Evolutionary conservation across 1,139 yeast species (phyloP), one percentile per base, ranked within the genome.

Genomic region (Yamadazyma sp.): DNA sequence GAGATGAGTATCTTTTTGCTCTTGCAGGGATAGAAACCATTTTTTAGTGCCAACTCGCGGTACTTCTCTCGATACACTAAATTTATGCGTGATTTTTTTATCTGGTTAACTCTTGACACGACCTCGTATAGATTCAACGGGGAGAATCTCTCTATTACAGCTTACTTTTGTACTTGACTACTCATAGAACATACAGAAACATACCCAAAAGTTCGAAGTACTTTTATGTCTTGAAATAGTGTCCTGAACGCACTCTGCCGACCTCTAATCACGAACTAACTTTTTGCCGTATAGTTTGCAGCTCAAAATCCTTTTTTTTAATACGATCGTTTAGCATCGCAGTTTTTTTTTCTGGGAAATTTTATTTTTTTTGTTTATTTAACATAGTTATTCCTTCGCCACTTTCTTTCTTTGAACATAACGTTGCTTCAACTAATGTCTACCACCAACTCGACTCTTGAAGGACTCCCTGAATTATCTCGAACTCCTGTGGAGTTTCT

Each of bases 1-100:
- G 34, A 37, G 42, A 34, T 34, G 37, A 24, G 23, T 11, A n/a
- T 10, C 12, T 20, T 20, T 20, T 20, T 20, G 5, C 22, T 20
- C 22, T 20, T 15, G 12, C 30, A 14, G 6, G 30, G 14, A 10
- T n/a, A n/a, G n/a, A n/a, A n/a, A n/a, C n/a, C n/a, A n/a, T n/a
- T 20, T 20, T 20, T 5, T 20, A 5, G 22, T 8, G 8, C 22
- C 8, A 20, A 6, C 22, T 20, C 8, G 22, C 8, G 8, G 22
- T 20, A 20, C 22, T 9, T 11, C 11, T 24, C 12, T 24, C 26
- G 26, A 24, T 7, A 11, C 11, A 5, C 26, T 4, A 24, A 24
- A 9, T 24, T 8, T 20, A 20, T 8, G 5, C 22, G 22, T 20
- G n/a, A n/a, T n/a, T n/a, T n/a, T n/a, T n/a, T n/a, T n/a, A n/a